Percentiles rank a stretch among this genome's conserved stretches.
phyloP scores from a whole-genome alignment of 2,329 filamentous ascomycete genomes.

The Paradendryphiella salina region DNA sequence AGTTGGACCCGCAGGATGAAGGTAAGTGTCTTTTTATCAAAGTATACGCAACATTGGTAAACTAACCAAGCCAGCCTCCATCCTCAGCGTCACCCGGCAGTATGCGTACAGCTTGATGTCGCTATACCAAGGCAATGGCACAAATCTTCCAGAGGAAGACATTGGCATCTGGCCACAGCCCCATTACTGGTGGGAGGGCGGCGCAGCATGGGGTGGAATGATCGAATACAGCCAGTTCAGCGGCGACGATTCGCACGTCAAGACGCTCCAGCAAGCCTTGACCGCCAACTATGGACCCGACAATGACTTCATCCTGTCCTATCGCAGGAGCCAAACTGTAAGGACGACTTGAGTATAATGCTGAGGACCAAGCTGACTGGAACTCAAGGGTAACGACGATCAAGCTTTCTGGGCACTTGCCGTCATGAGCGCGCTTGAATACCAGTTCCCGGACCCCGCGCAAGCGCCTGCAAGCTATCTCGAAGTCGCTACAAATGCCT shows the following conservation, averaged over 20 bases:
- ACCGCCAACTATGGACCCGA: slow-evolving; percentile 48
- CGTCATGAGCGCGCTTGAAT: slow-evolving; percentile 69
- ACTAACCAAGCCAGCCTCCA: slow-evolving; percentile 25
- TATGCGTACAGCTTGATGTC: slow-evolving; percentile 45
- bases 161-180: slow-evolving; percentile 50
- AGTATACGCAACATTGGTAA: neutral
- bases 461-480: slow-evolving; percentile 59
- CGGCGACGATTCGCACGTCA: slow-evolving; percentile 50
- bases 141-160: slow-evolving; percentile 27
- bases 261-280: slow-evolving; percentile 49
- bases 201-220: slow-evolving; percentile 45
- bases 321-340: slow-evolving; percentile 39
- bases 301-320: slow-evolving; percentile 53
- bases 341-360: neutral
- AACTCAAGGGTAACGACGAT: slow-evolving; percentile 68
- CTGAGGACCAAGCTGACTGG: slow-evolving; percentile 4
- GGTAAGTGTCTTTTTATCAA: neutral
- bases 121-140: slow-evolving; percentile 40
- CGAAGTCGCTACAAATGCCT: slow-evolving; percentile 69
- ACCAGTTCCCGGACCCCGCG: slow-evolving; percentile 64
- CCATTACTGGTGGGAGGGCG: slow-evolving; percentile 55
- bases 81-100: slow-evolving; percentile 32
- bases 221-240: slow-evolving; percentile 55
- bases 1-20: slow-evolving; percentile 42
- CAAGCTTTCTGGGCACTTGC: slow-evolving; percentile 74